Conservation (phyloP, 2,329 filamentous ascomycete genomes). For the Arthrobotrys conoides region DNA sequence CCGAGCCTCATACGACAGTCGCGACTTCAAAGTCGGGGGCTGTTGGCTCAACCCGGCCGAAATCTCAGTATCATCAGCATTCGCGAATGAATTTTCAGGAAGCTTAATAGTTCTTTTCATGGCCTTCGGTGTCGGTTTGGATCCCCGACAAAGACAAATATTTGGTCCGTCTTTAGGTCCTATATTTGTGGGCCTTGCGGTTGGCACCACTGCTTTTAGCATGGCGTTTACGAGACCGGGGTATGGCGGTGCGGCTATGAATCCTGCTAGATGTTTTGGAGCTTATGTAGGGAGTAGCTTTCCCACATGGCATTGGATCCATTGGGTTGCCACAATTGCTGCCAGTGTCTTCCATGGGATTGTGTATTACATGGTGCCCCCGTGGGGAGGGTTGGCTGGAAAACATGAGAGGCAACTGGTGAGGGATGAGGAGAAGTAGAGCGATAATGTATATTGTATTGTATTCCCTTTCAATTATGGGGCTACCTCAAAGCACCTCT, state of each 20-base stretch:
- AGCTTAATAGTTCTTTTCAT: slow-evolving; percentile 70
- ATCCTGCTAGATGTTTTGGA: slow-evolving; percentile 69
- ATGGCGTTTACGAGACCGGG: slow-evolving; percentile 67
- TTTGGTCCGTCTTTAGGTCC: slow-evolving; percentile 71
- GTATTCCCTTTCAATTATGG: too few relatives aligned
- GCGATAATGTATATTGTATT: neutral
- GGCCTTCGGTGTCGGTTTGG: slow-evolving; percentile 71
- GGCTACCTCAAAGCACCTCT: too few relatives aligned
- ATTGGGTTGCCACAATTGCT: slow-evolving; percentile 66
- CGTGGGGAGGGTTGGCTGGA: slow-evolving; percentile 49
- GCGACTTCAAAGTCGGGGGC: slow-evolving; percentile 34
- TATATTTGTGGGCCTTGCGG: slow-evolving; percentile 69
- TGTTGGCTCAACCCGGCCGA: slow-evolving; percentile 64
- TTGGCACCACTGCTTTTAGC: slow-evolving; percentile 67
- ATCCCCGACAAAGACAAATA: slow-evolving; percentile 70
- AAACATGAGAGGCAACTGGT: slow-evolving; percentile 17
- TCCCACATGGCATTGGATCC: slow-evolving; percentile 67
- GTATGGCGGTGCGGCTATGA: slow-evolving; percentile 69
- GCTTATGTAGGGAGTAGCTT: slow-evolving; percentile 67
- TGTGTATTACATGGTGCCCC: slow-evolving; percentile 65
- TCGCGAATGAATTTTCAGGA: slow-evolving; percentile 70
- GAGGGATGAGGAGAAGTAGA: slow-evolving; percentile 25
- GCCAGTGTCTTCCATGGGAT: slow-evolving; percentile 65
- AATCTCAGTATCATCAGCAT: slow-evolving; percentile 67
- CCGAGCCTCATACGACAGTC: slow-evolving; percentile 65